phyloP scores from a whole-genome alignment of 371 early-diverging fungal genomes.

The Chytridium lagenaria region DNA sequence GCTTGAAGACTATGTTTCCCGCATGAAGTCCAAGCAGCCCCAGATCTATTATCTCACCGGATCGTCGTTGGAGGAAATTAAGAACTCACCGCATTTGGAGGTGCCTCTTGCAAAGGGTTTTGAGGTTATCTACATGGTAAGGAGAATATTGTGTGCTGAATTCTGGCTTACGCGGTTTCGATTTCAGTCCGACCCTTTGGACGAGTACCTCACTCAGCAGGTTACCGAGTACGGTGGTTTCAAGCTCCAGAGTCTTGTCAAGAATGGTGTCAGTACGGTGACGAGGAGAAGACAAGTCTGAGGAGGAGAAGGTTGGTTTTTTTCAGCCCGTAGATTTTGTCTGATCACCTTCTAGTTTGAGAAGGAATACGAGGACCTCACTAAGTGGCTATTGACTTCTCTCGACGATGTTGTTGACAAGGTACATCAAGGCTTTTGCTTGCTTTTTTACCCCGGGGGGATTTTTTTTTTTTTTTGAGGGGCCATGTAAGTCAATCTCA shows the following conservation, averaged over 20 bases:
- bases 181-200: slow-evolving; percentile 78
- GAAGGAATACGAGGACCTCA: slow-evolving; percentile 68
- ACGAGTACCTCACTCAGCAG: slow-evolving; percentile 81
- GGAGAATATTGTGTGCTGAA: not conserved
- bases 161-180: not conserved
- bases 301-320: slow-evolving; percentile 43
- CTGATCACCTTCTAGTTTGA: slow-evolving; percentile 39
- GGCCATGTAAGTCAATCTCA: no score
- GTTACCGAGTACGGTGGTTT: slow-evolving; percentile 80
- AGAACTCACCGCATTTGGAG: slow-evolving; percentile 87
- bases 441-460: no score
- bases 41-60: slow-evolving; percentile 90
- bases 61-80: slow-evolving; percentile 68
- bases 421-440: no score
- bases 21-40: slow-evolving; percentile 88
- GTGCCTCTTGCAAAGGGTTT: slow-evolving; percentile 82
- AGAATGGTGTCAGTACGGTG: slow-evolving; percentile 83
- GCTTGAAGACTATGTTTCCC: slow-evolving; percentile 85
- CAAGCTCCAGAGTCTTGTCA: slow-evolving; percentile 81
- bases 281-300: slow-evolving; percentile 61
- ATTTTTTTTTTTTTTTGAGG: no score
- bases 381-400: slow-evolving; percentile 67
- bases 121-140: slow-evolving; percentile 72
- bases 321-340: not conserved
- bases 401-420: slow-evolving; percentile 77